Evolutionary conservation across 2,329 filamentous ascomycete genomes (phyloP), one percentile per base, ranked within the genome.

Genomic region (Cyphellophora attinorum): DNA sequence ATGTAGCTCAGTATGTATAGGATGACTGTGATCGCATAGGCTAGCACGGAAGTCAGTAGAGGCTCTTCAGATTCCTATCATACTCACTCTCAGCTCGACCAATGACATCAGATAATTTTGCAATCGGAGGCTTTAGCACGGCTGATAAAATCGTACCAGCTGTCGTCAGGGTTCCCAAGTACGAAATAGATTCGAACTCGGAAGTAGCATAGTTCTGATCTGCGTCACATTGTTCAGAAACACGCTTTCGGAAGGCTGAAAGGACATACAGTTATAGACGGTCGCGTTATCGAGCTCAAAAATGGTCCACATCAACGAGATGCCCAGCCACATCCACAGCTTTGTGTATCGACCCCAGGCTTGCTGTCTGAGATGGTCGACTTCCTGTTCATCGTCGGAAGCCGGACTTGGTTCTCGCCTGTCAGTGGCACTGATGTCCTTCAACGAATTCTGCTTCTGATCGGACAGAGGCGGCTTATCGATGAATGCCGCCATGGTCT

Each of bases 41-140:
- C 36, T 25, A n/a, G n/a, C n/a, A n/a, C n/a, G 21, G 21, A 25
- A 8, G 21, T 25, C n/a, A 25, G 21, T 25, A n/a, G n/a, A 25
- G n/a, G n/a, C n/a, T 25, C 8, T 25, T 25, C 11, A n/a, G 34
- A 56, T 45, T 16, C 54, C 46, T 33, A 61, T 62, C 8, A 25
- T n/a, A 8, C 21, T n/a, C n/a, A 3, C 56, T 55, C 39, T 62
- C 54, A 5, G 48, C 59, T 36, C 60, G 52, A 1, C 62, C 61
- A 10, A 62, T 45, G 11, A 64, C 59, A 37, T 64, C 59, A 5
- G 61, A 62, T 5, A 63, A 38, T 36, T 64, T 64, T 10, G 62
- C 59, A 8, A 62, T 55, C 1, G 58, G 58, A 0, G 61, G 56
- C 42, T 65, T 65, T 12, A 55, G 37, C 6, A 63, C 53, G 3